Base-by-base conservation (phyloP, 331 rosid species). In the Cydonia oblonga region DNA sequence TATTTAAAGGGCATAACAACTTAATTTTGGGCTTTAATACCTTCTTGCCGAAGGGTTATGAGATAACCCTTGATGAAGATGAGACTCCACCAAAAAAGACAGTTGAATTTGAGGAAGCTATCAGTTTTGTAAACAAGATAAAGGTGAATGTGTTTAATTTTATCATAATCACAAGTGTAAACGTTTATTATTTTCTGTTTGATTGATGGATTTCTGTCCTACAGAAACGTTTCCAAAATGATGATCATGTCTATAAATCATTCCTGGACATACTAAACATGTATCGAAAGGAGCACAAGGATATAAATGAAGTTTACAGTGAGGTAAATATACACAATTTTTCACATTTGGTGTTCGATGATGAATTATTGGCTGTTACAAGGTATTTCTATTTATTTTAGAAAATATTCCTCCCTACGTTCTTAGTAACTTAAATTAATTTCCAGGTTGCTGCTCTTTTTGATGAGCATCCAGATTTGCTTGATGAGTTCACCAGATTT, bases 251-350 rank as follows among this genome's bases (percentile, higher is more conserved):
- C 66, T 91, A 95, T 80, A 95, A 95, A 78, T 87, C 96, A 78
- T 91, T 95, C 79, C 83, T 95, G 68, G 97, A 95, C 85, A 91
- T 95, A 84, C 83, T 95, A 87, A 91, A 95, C 82, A 81, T 95
- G 99, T 95, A 95, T 72, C 90, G 96, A 73, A 95, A 91, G 86
- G 99, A 91, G 88, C 96, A 89, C 81, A 95, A 90, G 88, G 95
- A 89, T 74, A 95, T 95, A 32, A 81, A 79, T 22, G 99, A 92
- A 76, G 99, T 91, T 74, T 95, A 91, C 70, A 81, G 74, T 65
- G 97, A 93, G 98, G 98, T 93, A 79, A 67, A 61, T 66, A n/a
- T 6, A 22, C 71, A 22, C 10, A 11, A 5, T 20, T 49, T 49
- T 49, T 28, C 25, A n/a, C 46, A 3, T 64, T 12, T 20, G 25